Evolutionary conservation across 805 yeast genomes (phyloP).

Genomic region (Debaryomyces castellii): DNA sequence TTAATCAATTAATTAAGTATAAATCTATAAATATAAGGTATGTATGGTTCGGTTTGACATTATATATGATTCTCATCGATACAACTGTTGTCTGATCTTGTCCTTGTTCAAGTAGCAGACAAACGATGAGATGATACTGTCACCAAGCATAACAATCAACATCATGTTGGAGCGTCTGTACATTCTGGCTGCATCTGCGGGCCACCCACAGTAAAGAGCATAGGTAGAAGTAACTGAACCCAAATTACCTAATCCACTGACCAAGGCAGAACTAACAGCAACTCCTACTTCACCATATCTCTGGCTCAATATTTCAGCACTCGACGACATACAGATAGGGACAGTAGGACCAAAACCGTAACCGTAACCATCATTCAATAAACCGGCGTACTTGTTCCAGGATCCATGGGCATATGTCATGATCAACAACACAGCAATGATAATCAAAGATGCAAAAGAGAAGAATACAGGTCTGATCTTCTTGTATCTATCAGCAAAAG

Average conservation of each 20-base stretch:
- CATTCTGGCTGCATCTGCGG: conserved; percentile 62
- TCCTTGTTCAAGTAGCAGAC: conserved; percentile 33
- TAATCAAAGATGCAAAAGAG: conserved; percentile 58
- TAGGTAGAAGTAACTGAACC: conserved; percentile 86
- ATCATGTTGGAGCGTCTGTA: conserved; percentile 80
- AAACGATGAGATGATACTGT: conserved; percentile 53
- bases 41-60: too few relatives aligned
- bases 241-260: conserved; percentile 77
- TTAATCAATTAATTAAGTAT: neutral
- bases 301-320: conserved; percentile 70
- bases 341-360: conserved; percentile 91
- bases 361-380: conserved; percentile 80
- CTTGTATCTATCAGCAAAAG: conserved; percentile 72
- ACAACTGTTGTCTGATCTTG: conserved; percentile 23
- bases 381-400: conserved; percentile 81
- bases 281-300: conserved; percentile 81
- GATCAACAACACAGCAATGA: conserved; percentile 72
- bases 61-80: too few relatives aligned
- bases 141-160: conserved; percentile 73
- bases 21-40: neutral
- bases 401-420: conserved; percentile 70
- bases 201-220: conserved; percentile 87
- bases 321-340: conserved; percentile 83
- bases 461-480: conserved; percentile 62
- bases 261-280: conserved; percentile 80